Percentiles rank a stretch among this genome's conserved stretches.
phyloP scores from a whole-genome alignment of 371 early-diverging fungal genomes.

The Rhizopus arrhizus region DNA sequence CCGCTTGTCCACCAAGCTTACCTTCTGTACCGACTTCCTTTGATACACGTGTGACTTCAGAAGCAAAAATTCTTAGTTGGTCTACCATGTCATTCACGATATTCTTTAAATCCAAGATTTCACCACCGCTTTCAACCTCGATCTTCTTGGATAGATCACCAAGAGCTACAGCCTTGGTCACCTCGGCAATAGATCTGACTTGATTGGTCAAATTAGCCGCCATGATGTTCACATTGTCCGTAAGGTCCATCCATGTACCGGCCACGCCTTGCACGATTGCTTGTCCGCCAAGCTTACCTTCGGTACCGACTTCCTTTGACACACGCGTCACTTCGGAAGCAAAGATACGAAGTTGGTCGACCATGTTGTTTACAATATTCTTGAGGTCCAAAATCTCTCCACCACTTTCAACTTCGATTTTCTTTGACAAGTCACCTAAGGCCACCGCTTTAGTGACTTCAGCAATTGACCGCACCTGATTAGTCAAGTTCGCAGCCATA shows the following conservation, averaged over 20 bases:
- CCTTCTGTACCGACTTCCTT: too few species aligned
- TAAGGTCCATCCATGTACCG: constrained; percentile 53
- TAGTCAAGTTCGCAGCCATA: constrained; percentile 62
- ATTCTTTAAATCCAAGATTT: constrained; percentile 35
- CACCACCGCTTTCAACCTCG: constrained; percentile 37
- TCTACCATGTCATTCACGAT: constrained; percentile 43
- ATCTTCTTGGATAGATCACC: constrained; percentile 42
- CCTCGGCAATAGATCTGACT: constrained; percentile 53
- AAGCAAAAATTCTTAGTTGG: constrained; percentile 37
- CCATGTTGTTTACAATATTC: constrained; percentile 3
- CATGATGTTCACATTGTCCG: constrained; percentile 53
- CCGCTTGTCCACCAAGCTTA: too few species aligned
- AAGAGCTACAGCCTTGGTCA: constrained; percentile 33
- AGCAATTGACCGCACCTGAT: constrained; percentile 60
- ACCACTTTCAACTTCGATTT: constrained; percentile 32
- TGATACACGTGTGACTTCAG: constrained; percentile 42
- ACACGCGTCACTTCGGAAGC: too few species aligned
- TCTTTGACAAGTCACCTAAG: constrained; percentile 51
- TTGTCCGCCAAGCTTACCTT: too few species aligned
- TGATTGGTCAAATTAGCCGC: constrained; percentile 58
- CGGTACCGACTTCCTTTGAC: too few species aligned
- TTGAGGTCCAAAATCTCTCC: constrained; percentile 47
- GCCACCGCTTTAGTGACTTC: constrained; percentile 63
- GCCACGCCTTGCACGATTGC: constrained; percentile 45
- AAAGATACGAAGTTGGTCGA: too few species aligned